Conservation (phyloP, 148 eudicot species). For the Polygonum maritimum region DNA sequence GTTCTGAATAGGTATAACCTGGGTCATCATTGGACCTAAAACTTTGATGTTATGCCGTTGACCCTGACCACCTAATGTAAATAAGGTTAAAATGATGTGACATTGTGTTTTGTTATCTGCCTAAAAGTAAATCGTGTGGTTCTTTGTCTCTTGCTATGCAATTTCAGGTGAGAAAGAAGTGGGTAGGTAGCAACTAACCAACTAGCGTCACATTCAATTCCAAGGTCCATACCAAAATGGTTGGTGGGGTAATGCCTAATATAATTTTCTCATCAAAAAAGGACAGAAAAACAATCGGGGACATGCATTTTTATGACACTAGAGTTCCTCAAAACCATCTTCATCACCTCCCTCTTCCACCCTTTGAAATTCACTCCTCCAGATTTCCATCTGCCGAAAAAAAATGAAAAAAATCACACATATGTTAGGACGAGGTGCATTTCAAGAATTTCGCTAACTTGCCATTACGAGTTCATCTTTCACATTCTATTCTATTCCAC, state of each 20-base stretch:
- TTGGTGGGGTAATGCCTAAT: not conserved
- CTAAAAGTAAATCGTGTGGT: no score
- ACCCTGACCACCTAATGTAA: no score
- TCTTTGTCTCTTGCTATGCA: not conserved
- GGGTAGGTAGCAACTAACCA: not conserved
- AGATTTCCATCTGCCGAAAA: constrained; percentile 62
- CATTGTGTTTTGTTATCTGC: no score
- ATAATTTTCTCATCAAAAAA: not conserved
- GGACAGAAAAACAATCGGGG: not conserved
- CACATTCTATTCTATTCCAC: not conserved
- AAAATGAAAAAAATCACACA: no score
- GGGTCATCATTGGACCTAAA: no score
- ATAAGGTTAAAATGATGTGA: no score
- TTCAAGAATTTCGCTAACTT: not conserved
- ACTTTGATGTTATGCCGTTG: no score
- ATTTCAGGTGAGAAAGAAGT: not conserved
- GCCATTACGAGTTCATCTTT: no score
- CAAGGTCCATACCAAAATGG: not conserved
- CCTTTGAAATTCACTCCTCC: constrained; percentile 82
- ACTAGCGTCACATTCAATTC: not conserved
- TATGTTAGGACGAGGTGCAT: not conserved
- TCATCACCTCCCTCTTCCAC: constrained; percentile 85
- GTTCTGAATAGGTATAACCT: no score
- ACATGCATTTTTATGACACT: not conserved
- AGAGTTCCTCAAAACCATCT: constrained; percentile 91